A percentile compares a stretch with the other conserved stretches of the same genome.
Conservation (phyloP, 2,329 filamentous ascomycete genomes). For the Bipolaris victoriae region DNA sequence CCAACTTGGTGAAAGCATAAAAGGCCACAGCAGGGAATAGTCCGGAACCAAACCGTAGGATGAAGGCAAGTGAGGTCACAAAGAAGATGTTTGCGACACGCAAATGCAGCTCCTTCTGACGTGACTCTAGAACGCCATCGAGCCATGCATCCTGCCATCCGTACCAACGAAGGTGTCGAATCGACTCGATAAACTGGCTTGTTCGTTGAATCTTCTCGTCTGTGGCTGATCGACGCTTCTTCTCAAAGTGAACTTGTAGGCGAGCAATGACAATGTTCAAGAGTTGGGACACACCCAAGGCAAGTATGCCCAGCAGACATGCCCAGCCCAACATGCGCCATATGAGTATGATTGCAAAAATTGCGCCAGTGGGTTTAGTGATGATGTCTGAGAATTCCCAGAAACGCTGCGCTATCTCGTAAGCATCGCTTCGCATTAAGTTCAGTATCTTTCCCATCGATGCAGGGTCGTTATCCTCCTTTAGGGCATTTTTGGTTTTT, state of each 20-base stretch:
- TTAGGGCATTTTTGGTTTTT: constrained; percentile 32
- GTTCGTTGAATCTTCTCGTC: constrained; percentile 81
- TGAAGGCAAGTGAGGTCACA: constrained; percentile 66
- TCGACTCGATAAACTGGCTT: constrained; percentile 84
- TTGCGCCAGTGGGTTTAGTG: constrained; percentile 76
- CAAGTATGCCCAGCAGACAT: constrained; percentile 73
- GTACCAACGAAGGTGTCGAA: constrained; percentile 81
- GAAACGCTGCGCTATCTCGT: constrained; percentile 81
- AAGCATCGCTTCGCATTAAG: constrained; percentile 80
- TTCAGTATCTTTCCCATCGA: constrained; percentile 92
- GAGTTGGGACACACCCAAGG: constrained; percentile 71
- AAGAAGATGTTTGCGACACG: constrained; percentile 69
- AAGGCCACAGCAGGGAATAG: constrained; percentile 83
- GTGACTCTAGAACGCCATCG: constrained; percentile 68
- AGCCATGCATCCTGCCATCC: constrained; percentile 83
- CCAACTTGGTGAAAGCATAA: constrained; percentile 77
- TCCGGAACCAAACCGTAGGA: constrained; percentile 74
- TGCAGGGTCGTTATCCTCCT: constrained; percentile 62
- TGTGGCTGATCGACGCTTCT: constrained; percentile 72
- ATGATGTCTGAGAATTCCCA: constrained; percentile 85
- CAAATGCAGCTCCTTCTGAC: constrained; percentile 70
- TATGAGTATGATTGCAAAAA: constrained; percentile 74
- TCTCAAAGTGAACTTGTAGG: constrained; percentile 71
- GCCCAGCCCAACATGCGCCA: constrained; percentile 82
- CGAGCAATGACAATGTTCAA: constrained; percentile 73